A percentile compares a stretch with the other conserved stretches of the same genome.
These are phyloP conservation scores for Aspergillus candidus DNA, from an alignment of 2,329 filamentous ascomycete genomes.

Conservation along the genomic window DNA sequence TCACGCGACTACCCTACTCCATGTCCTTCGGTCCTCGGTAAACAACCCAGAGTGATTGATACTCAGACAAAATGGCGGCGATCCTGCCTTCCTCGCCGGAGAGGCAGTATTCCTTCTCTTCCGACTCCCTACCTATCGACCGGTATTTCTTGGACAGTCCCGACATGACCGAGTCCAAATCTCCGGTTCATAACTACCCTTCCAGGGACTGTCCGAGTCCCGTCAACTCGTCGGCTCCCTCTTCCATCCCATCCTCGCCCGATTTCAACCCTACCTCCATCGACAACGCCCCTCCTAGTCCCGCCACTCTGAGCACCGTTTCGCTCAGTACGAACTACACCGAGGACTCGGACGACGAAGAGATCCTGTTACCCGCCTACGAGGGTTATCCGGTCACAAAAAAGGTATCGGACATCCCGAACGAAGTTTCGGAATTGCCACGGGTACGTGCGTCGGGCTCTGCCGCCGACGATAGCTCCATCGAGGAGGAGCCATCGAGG, in stretches of 20 bases:
- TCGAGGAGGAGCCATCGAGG: slow-evolving; percentile 68
- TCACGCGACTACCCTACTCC: background rate
- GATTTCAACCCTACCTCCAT: slow-evolving; percentile 26
- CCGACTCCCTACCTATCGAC: slow-evolving; percentile 27
- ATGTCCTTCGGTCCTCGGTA: slow-evolving; percentile 5
- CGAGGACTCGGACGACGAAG: slow-evolving; percentile 26
- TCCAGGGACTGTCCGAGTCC: slow-evolving; percentile 20
- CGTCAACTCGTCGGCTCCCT: slow-evolving; percentile 28
- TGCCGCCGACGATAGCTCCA: slow-evolving; percentile 72
- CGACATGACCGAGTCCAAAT: slow-evolving; percentile 17
- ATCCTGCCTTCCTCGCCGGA: slow-evolving; percentile 28
- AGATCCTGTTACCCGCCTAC: slow-evolving; percentile 41
- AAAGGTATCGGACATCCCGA: slow-evolving; percentile 29
- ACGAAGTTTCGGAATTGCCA: slow-evolving; percentile 41
- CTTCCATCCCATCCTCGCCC: slow-evolving; percentile 35
- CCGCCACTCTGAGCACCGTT: slow-evolving; percentile 33
- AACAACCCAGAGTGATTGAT: too few species aligned
- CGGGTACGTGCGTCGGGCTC: slow-evolving; percentile 55
- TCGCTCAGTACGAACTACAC: slow-evolving; percentile 25
- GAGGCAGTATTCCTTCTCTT: slow-evolving; percentile 26
- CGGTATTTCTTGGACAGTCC: slow-evolving; percentile 27
- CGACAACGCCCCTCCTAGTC: slow-evolving; percentile 29
- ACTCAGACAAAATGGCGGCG: slow-evolving; percentile 27
- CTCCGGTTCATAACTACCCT: slow-evolving; percentile 23
- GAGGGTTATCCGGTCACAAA: slow-evolving; percentile 44